Base-by-base conservation (phyloP, 208 protist genomes). In the Wallacemonas sp. region DNA sequence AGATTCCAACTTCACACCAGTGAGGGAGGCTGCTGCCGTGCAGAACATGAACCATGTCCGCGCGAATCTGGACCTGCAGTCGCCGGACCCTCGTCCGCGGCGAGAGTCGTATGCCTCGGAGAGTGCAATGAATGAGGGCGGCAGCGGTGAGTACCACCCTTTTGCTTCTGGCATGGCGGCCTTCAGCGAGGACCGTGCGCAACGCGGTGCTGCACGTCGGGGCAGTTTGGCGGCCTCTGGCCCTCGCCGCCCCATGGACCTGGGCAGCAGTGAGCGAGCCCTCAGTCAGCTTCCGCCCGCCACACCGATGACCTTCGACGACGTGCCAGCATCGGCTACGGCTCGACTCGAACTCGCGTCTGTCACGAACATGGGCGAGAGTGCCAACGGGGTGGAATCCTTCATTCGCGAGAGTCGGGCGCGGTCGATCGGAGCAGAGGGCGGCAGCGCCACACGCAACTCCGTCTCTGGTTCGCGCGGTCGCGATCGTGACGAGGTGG, bases 311-410 rank as follows among this genome's bases (percentile, higher is more conserved):
- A 41, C 56, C 2, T 68, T 75, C 30, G 83, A 90, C 42, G 76
- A 82, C 22, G 30, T 84, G 24, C 83, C 76, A 2, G 76, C 83
- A 21, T 71, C 77, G 1, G 79, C 70, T 2, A 61, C 62, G 26
- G 67, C 66, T 38, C 70, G 76, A 9, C 60, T 63, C 4, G 49
- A 26, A 26, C 45, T 26, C 44, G 47, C 33, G 1, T 53, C 62
- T 55, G 22, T 39, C 15, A 55, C 30, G 14, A 41, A 38, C 30
- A 19, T 56, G 31, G 17, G 41, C 36, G 28, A 36, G 1, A 49
- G 46, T 21, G n/a, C 30, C 6, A 44, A 24, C 49, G 34, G 8
- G 11, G 30, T 31, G 14, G 51, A 41, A 21, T 42, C 30, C 51
- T 58, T 27, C 51, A n/a, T 58, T 5, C 31, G 34, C 6, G 63